phyloP scores from a whole-genome alignment of 768 basidiomycete genomes.

The Phanerochaete sordida region DNA sequence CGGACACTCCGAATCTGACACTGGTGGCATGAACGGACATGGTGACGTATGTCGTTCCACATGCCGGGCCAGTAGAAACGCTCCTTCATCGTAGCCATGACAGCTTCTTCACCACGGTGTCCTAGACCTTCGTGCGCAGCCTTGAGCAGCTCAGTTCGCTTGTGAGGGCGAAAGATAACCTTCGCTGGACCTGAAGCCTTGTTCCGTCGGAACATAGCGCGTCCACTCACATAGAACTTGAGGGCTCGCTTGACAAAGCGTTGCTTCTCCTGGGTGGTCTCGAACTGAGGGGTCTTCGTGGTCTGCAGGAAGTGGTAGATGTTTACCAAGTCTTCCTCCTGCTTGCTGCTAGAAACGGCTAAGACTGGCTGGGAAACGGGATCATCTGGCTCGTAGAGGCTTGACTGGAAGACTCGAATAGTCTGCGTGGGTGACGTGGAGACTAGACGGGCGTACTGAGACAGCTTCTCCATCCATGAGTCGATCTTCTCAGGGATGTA shows the following conservation, averaged over 20 bases:
- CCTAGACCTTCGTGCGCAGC: constrained; percentile 19
- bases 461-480: too few species aligned
- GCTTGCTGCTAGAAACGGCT: background rate
- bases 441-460: too few species aligned
- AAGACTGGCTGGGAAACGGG: background rate
- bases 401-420: background rate
- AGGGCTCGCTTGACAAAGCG: constrained; percentile 6
- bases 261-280: background rate
- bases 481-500: too few species aligned
- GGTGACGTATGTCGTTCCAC: constrained; percentile 9
- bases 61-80: constrained; percentile 19
- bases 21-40: constrained; percentile 15
- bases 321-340: constrained; percentile 15
- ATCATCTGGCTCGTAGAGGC: background rate
- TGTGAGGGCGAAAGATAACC: background rate
- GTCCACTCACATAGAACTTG: constrained; percentile 12
- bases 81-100: background rate
- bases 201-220: constrained; percentile 4
- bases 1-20: constrained; percentile 16
- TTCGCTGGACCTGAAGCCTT: background rate
- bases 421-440: too few species aligned
- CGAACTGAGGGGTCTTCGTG: background rate
- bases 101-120: constrained; percentile 15
- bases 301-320: constrained; percentile 15
- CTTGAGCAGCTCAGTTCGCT: constrained; percentile 9